A percentile compares a stretch with the other conserved stretches of the same genome.
Conservation (phyloP, 1,284 basidiomycete species). For the Fomitopsis schrenkii region DNA sequence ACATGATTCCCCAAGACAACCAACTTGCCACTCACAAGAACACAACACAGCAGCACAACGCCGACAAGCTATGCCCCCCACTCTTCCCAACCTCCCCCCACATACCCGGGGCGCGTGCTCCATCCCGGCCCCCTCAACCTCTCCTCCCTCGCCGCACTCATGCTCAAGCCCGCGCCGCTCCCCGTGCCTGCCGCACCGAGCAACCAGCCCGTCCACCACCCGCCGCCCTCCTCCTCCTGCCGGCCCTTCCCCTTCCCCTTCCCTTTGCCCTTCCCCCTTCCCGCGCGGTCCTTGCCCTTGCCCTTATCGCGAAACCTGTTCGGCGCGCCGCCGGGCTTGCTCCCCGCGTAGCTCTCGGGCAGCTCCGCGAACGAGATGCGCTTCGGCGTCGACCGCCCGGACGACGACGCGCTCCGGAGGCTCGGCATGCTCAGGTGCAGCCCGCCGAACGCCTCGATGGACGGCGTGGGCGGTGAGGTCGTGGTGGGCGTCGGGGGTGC, state of each 20-base stretch:
- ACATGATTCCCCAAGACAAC: not conserved
- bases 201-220: slow-evolving; percentile 54
- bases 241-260: slow-evolving; percentile 23
- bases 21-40: not conserved
- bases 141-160: slow-evolving; percentile 19
- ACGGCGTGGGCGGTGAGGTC: slow-evolving; percentile 25
- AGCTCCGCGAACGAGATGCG: slow-evolving; percentile 72
- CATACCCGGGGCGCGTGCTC: slow-evolving; percentile 19
- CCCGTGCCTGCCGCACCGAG: slow-evolving; percentile 21
- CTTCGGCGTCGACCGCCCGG: slow-evolving; percentile 59
- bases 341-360: slow-evolving; percentile 53
- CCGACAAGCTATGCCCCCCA: slow-evolving; percentile 19
- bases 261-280: slow-evolving; percentile 19
- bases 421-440: slow-evolving; percentile 13
- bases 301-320: slow-evolving; percentile 19
- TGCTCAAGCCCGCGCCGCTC: slow-evolving; percentile 12
- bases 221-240: slow-evolving; percentile 18
- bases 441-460: slow-evolving; percentile 25
- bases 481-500: slow-evolving; percentile 25
- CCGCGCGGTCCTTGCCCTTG: slow-evolving; percentile 22
- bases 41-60: not conserved
- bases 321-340: slow-evolving; percentile 21
- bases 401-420: slow-evolving; percentile 20
- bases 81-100: slow-evolving; percentile 20
- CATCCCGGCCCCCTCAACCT: slow-evolving; percentile 15